These are phyloP conservation scores for Citrus maxima DNA, from an alignment of 345 rosid species.

Conservation along the genomic window DNA sequence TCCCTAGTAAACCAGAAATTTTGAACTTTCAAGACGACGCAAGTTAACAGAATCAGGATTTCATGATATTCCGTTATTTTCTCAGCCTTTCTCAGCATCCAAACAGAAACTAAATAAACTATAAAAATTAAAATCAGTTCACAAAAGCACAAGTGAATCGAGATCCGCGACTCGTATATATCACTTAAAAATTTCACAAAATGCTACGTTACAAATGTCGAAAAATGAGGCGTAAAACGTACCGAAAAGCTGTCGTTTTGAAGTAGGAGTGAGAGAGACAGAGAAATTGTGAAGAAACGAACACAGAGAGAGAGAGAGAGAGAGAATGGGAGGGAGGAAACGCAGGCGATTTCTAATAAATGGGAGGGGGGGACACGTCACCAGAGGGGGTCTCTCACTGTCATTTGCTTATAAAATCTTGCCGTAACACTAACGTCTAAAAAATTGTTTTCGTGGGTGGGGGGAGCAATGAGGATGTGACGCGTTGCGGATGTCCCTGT, in stretches of 20 bases:
- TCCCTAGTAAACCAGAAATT: neutral
- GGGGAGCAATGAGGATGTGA: constrained; percentile 1
- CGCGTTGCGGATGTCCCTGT: constrained; percentile 32
- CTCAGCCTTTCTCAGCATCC: constrained; percentile 25
- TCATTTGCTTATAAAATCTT: constrained; percentile 16
- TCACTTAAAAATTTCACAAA: neutral
- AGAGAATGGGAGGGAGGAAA: constrained; percentile 17
- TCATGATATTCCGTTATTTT: constrained; percentile 17
- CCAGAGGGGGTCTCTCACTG: neutral
- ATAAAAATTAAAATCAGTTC: constrained; percentile 8
- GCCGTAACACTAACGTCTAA: constrained; percentile 59
- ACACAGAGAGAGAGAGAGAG: constrained; percentile 21
- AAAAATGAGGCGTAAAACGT: constrained; percentile 18
- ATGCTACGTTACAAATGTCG: neutral
- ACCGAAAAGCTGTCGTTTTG: constrained; percentile 35
- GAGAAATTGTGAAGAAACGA: neutral
- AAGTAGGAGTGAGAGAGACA: constrained; percentile 38
- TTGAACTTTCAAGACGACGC: neutral
- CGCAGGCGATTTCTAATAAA: constrained; percentile 20
- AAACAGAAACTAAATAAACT: constrained; percentile 20
- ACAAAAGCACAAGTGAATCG: constrained; percentile 12
- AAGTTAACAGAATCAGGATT: neutral
- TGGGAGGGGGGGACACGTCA: constrained; percentile 9
- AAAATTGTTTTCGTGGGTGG: neutral
- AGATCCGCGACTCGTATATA: constrained; percentile 9